Conservation (phyloP, 139 green algal species). For the Closterium sp. region DNA sequence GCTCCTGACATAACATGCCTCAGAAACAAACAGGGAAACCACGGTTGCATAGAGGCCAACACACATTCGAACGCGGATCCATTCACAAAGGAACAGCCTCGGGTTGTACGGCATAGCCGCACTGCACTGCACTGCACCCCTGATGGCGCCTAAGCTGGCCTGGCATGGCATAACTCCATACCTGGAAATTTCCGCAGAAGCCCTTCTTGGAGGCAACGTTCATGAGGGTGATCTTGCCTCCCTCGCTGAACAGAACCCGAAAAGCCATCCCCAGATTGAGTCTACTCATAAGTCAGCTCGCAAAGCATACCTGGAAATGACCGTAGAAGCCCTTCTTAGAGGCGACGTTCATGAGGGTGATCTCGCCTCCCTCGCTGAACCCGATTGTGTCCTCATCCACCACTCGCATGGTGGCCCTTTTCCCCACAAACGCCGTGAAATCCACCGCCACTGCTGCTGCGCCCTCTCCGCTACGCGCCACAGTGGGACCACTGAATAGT, state of each 20-base stretch:
- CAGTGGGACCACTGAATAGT: not conserved
- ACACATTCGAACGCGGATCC: no score
- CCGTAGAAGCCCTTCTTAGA: slow-evolving; percentile 40
- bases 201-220: slow-evolving; percentile 49
- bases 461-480: not conserved
- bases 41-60: no score
- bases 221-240: slow-evolving; percentile 38
- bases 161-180: not conserved
- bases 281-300: no score
- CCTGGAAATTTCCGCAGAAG: slow-evolving; percentile 34
- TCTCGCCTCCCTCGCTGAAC: slow-evolving; percentile 45
- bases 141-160: no score
- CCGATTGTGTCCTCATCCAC: slow-evolving; percentile 47
- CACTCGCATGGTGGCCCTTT: slow-evolving; percentile 32
- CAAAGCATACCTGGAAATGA: slow-evolving; percentile 24
- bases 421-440: slow-evolving; percentile 8
- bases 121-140: no score
- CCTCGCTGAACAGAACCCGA: slow-evolving; percentile 47
- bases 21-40: not conserved
- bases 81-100: no score
- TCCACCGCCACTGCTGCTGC: not conserved
- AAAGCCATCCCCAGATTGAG: no score
- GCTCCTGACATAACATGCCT: not conserved
- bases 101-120: no score
- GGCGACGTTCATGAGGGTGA: slow-evolving; percentile 45